Conservation (phyloP, 2,329 filamentous ascomycete species). For the Chaetomiaceae sp. region DNA sequence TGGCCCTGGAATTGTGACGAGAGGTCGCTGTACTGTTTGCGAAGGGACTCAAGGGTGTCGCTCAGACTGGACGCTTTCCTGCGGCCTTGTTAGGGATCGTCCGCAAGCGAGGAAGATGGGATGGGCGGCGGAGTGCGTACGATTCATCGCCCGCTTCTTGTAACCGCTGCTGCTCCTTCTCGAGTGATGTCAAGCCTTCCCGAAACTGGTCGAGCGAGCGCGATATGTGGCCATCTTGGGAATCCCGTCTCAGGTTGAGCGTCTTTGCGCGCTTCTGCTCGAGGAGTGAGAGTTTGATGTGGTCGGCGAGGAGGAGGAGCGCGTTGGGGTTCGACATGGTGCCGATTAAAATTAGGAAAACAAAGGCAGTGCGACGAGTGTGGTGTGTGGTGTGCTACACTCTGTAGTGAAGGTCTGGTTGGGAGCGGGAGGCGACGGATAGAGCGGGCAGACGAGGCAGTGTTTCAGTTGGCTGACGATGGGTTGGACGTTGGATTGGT, state of each 20-base stretch:
- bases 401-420: too few relatives aligned
- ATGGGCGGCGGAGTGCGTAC: slow-evolving; percentile 40
- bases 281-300: slow-evolving; percentile 91
- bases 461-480: slow-evolving; percentile 12
- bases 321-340: slow-evolving; percentile 61
- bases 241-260: slow-evolving; percentile 70
- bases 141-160: slow-evolving; percentile 59
- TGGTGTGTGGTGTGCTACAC: too few relatives aligned
- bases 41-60: slow-evolving; percentile 64
- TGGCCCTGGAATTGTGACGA: slow-evolving; percentile 74
- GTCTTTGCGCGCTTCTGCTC: slow-evolving; percentile 84
- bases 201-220: slow-evolving; percentile 82
- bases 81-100: slow-evolving; percentile 21
- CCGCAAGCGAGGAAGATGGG: not conserved
- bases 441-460: too few relatives aligned
- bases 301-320: slow-evolving; percentile 88
- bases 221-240: slow-evolving; percentile 84
- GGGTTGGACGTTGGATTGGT: too few relatives aligned
- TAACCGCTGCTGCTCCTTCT: slow-evolving; percentile 59
- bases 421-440: not conserved
- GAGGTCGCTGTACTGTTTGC: slow-evolving; percentile 70
- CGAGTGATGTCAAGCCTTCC: slow-evolving; percentile 69
- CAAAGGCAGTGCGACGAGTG: not conserved
- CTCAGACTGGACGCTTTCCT: slow-evolving; percentile 46
- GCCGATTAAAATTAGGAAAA: not conserved